Percentiles rank a stretch among this genome's conserved stretches.
phyloP scores from a whole-genome alignment of 78 protist species.

The Dictyostelium capitatum region DNA sequence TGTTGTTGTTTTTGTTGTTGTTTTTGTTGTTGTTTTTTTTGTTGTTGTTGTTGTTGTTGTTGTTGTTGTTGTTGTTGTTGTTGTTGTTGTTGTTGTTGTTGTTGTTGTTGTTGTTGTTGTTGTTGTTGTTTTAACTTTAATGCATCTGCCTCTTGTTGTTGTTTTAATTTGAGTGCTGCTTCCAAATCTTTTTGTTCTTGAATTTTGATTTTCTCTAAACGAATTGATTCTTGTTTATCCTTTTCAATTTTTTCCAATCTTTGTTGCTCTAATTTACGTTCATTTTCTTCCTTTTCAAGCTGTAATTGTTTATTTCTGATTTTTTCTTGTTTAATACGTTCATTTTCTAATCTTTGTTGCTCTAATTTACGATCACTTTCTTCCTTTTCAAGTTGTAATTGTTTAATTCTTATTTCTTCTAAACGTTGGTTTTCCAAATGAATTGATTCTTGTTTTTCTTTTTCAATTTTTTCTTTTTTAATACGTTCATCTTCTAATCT shows the following conservation, averaged over 20 bases:
- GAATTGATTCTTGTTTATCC: neutral
- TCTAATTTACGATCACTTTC: slow-evolving; percentile 21
- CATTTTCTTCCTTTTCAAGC: neutral
- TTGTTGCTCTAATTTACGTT: slow-evolving; percentile 6
- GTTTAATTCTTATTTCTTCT: neutral
- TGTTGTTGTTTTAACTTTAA: neutral
- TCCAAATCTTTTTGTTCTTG: neutral
- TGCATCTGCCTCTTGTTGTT: slow-evolving; percentile 27
- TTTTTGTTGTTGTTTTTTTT: neutral
- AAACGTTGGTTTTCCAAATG: neutral
- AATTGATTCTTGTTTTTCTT: neutral
- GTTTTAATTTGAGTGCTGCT: neutral
- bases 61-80: neutral
- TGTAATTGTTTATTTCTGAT: slow-evolving; percentile 26
- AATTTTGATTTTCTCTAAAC: neutral
- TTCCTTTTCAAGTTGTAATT: neutral
- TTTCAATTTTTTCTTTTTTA: neutral
- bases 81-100: neutral
- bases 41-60: neutral
- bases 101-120: too few species aligned
- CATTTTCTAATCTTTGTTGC: neutral
- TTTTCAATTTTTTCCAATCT: neutral
- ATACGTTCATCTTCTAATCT: neutral
- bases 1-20: slow-evolving; percentile 6
- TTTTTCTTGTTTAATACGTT: slow-evolving; percentile 9